phyloP scores from a whole-genome alignment of 192 early-diverging fungal genomes.

The Coemansia sp. region DNA sequence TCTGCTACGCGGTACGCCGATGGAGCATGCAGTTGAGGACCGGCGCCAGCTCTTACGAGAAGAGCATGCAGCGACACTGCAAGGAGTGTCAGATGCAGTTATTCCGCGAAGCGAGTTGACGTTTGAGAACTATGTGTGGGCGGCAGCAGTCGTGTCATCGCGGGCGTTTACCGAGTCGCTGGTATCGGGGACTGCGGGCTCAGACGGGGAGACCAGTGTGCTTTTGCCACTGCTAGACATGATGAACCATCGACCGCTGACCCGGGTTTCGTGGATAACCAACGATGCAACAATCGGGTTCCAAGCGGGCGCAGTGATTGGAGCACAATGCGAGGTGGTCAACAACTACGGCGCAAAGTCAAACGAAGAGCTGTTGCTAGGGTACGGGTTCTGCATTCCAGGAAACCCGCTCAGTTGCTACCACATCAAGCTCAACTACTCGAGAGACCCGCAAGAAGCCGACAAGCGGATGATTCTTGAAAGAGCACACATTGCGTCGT shows the following conservation, averaged over 20 bases:
- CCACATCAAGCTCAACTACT: constrained; percentile 62
- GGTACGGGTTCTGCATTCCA: constrained; percentile 69
- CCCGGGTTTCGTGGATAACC: constrained; percentile 58
- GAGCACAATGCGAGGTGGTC: constrained; percentile 56
- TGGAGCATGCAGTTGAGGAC: constrained; percentile 51
- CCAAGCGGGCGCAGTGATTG: constrained; percentile 31
- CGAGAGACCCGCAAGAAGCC: constrained; percentile 51
- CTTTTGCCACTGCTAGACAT: constrained; percentile 66
- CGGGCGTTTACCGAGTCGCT: constrained; percentile 62
- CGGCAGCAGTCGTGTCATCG: constrained; percentile 57
- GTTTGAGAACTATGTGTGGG: constrained; percentile 64
- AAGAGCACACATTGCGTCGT: constrained; percentile 21
- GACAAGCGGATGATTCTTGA: constrained; percentile 54
- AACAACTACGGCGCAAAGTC: constrained; percentile 76
- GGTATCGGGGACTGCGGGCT: constrained; percentile 20
- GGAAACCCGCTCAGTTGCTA: constrained; percentile 60
- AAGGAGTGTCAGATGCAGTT: constrained; percentile 13
- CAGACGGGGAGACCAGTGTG: constrained; percentile 33
- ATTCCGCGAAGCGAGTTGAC: constrained; percentile 24
- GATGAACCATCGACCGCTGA: constrained; percentile 63
- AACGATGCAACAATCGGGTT: constrained; percentile 38
- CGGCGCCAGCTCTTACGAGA: constrained; percentile 21
- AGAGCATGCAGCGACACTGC: constrained; percentile 42
- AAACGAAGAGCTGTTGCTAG: constrained; percentile 70
- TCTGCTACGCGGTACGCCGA: constrained; percentile 58